Conservation (phyloP, 1,284 basidiomycete genomes). For the Pascua sp. region DNA sequence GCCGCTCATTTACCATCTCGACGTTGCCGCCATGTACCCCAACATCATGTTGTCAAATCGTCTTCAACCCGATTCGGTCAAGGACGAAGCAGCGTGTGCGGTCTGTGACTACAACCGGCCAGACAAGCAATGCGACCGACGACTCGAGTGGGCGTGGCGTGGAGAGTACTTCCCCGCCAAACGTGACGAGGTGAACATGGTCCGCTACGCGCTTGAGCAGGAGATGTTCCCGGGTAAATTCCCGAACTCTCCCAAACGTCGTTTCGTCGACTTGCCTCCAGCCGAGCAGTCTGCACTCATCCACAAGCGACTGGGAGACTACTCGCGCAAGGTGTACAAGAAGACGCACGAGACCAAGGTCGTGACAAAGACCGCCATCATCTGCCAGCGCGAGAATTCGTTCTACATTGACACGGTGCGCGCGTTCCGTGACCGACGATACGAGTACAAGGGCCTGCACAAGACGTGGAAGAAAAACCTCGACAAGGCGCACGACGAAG, state of each 20-base stretch:
- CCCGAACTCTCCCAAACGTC: slow-evolving; percentile 68
- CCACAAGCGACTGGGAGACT: slow-evolving; percentile 96
- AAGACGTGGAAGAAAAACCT: slow-evolving; percentile 99
- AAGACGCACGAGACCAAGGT: slow-evolving; percentile 99
- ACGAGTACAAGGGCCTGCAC: slow-evolving; percentile 97
- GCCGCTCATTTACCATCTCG: slow-evolving; percentile 96
- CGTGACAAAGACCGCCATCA: slow-evolving; percentile 89
- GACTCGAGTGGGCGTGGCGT: slow-evolving; percentile 97
- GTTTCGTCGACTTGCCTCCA: slow-evolving; percentile 79
- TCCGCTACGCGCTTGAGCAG: slow-evolving; percentile 91
- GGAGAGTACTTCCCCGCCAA: slow-evolving; percentile 98
- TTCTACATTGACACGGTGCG: slow-evolving; percentile 99
- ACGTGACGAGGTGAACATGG: slow-evolving; percentile 99
- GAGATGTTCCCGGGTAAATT: slow-evolving; percentile 84
- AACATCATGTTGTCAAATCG: slow-evolving; percentile 99
- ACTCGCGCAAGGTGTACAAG: slow-evolving; percentile 97
- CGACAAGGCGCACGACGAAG: slow-evolving; percentile 66
- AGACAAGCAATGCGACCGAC: slow-evolving; percentile 89
- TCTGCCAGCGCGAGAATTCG: slow-evolving; percentile 97
- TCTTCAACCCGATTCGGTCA: slow-evolving; percentile 95
- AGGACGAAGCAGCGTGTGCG: slow-evolving; percentile 93
- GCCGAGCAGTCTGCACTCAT: slow-evolving; percentile 86
- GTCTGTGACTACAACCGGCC: slow-evolving; percentile 98
- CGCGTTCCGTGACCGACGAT: slow-evolving; percentile 93
- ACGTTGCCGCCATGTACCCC: slow-evolving; percentile 99